phyloP scores from a whole-genome alignment of 176 grass and related monocot genomes.

The Echinochloa phyllopogon region DNA sequence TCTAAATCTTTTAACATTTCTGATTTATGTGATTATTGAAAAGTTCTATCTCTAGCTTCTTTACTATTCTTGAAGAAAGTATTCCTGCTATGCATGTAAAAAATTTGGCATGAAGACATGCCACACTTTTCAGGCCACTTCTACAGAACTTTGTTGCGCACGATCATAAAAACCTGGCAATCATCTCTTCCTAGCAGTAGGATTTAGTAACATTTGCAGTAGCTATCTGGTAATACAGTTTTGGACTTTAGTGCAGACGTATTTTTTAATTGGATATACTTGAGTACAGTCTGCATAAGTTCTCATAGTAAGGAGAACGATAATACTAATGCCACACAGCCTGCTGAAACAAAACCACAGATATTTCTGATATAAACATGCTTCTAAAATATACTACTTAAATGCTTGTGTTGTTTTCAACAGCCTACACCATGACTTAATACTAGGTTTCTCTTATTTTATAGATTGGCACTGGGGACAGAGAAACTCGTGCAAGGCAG shows the following conservation, averaged over 20 bases:
- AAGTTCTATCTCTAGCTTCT: neutral
- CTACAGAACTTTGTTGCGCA: neutral
- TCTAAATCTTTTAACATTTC: constrained; percentile 19
- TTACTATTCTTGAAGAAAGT: constrained; percentile 22
- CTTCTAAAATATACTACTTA: neutral
- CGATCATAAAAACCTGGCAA: constrained; percentile 8
- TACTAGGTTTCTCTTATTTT: constrained; percentile 34
- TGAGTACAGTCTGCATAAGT: constrained; percentile 3
- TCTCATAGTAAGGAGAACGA: neutral
- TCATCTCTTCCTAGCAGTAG: neutral
- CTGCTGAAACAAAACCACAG: neutral
- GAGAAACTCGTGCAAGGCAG: constrained; percentile 63
- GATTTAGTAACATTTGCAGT: neutral
- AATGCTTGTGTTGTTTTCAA: constrained; percentile 24
- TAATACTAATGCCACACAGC: constrained; percentile 3
- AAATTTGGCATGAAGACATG: constrained; percentile 21
- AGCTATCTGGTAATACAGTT: constrained; percentile 7
- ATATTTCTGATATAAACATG: constrained; percentile 24
- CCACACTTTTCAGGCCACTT: neutral
- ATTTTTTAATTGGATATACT: constrained; percentile 18
- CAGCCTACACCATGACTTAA: constrained; percentile 18
- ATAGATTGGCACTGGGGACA: constrained; percentile 76
- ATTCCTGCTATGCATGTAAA: constrained; percentile 21
- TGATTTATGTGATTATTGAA: constrained; percentile 13
- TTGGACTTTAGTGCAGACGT: neutral